phyloP scores from a whole-genome alignment of 2,329 filamentous ascomycete species.

The Sclerotiophoma versabilis region DNA sequence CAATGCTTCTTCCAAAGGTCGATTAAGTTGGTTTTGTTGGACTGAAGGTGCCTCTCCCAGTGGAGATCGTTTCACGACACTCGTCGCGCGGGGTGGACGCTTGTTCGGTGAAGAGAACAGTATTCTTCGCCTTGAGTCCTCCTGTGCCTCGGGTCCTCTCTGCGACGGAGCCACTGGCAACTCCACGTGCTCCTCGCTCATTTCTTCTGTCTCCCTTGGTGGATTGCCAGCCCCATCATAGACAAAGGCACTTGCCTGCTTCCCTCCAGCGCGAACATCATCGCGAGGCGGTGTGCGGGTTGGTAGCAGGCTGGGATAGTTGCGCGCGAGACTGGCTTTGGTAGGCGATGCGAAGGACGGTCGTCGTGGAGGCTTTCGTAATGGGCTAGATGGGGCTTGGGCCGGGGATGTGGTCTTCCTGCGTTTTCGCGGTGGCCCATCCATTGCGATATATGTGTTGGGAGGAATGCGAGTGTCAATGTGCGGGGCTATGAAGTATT shows the following conservation, averaged over 20 bases:
- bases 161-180: conserved; percentile 33
- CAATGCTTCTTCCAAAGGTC: conserved; percentile 20
- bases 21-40: conserved; percentile 19
- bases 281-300: conserved; percentile 16
- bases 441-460: conserved; percentile 29
- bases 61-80: conserved; percentile 24
- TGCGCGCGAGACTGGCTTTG: conserved; percentile 50
- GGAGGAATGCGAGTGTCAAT: neutral
- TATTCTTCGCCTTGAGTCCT: conserved; percentile 32
- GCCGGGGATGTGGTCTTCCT: conserved; percentile 43
- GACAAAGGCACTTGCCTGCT: conserved; percentile 14
- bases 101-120: conserved; percentile 45
- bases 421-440: conserved; percentile 45
- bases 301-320: conserved; percentile 44
- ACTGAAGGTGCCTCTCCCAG: conserved; percentile 23
- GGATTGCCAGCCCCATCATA: neutral
- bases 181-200: conserved; percentile 26
- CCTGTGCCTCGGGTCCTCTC: conserved; percentile 18
- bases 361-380: conserved; percentile 43
- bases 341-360: conserved; percentile 51
- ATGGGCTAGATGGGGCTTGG: conserved; percentile 30
- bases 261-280: neutral
- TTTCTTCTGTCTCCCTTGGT: neutral
- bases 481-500: conserved; percentile 1
- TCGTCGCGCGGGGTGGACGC: conserved; percentile 30